A percentile compares a stretch with the other conserved stretches of the same genome.
phyloP scores from a whole-genome alignment of 2,329 filamentous ascomycete genomes.

The Berkeleyomyces basicola region DNA sequence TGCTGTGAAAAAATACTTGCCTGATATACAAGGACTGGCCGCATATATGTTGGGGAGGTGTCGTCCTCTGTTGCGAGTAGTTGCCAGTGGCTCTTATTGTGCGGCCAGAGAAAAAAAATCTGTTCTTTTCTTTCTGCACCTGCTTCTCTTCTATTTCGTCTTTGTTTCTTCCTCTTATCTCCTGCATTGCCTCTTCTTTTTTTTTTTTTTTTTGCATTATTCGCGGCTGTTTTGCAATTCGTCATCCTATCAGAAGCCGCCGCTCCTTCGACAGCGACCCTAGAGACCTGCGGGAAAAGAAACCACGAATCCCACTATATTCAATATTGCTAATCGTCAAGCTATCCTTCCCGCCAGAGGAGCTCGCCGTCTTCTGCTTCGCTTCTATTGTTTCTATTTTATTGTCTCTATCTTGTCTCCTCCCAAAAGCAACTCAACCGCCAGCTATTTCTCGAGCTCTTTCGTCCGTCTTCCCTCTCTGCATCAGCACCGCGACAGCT shows the following conservation, averaged over 20 bases:
- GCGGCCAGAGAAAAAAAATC: not conserved
- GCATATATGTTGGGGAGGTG: conserved; percentile 3
- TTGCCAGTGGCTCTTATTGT: not conserved
- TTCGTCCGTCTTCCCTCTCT: too few species aligned
- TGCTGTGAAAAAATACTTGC: not conserved
- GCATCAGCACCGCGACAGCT: too few species aligned
- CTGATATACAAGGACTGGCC: not conserved
- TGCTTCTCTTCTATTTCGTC: conserved; percentile 10
- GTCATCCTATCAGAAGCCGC: not conserved
- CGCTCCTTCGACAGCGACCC: not conserved
- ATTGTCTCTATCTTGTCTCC: not conserved
- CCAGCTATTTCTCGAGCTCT: too few species aligned
- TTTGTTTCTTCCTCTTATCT: conserved; percentile 9
- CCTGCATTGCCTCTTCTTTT: not conserved
- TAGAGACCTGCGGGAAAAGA: not conserved
- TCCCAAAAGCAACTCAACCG: not conserved
- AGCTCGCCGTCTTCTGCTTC: not conserved
- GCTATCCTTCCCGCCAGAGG: not conserved
- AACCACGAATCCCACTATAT: conserved; percentile 2
- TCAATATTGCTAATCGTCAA: not conserved
- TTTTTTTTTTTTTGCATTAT: not conserved
- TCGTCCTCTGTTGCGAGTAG: conserved; percentile 12
- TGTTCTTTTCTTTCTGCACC: not conserved
- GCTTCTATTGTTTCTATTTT: not conserved
- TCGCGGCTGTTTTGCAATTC: not conserved